Conservation (phyloP, 257 asterid species). For the Linderniella brevidens region DNA sequence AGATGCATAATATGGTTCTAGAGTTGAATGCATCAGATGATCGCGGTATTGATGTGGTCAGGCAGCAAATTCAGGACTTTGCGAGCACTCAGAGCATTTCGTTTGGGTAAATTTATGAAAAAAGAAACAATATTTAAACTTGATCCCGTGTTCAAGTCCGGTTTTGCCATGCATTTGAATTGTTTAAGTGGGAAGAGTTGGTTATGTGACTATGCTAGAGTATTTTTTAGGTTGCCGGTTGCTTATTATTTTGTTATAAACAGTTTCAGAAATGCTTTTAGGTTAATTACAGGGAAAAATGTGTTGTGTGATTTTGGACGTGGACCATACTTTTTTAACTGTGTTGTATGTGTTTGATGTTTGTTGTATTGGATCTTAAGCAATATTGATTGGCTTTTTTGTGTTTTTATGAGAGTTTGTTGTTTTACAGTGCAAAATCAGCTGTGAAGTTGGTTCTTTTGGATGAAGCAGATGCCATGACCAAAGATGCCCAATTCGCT, state of each 20-base stretch:
- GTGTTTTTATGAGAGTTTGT: slow-evolving; percentile 2
- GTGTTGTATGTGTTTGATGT: too few relatives aligned
- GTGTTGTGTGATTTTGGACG: too few relatives aligned
- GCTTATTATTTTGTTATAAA: too few relatives aligned
- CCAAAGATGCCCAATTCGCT: slow-evolving; percentile 98
- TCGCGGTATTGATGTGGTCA: slow-evolving; percentile 91
- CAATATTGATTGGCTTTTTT: not conserved
- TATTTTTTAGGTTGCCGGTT: too few relatives aligned
- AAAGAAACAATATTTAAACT: too few relatives aligned
- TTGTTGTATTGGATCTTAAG: not conserved
- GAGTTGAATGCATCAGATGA: slow-evolving; percentile 97
- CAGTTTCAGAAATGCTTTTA: too few relatives aligned
- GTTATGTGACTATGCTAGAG: too few relatives aligned
- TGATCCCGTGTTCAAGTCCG: too few relatives aligned
- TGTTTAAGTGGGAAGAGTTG: too few relatives aligned
- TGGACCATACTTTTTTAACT: too few relatives aligned
- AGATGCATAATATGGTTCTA: slow-evolving; percentile 81
- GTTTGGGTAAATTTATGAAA: slow-evolving; percentile 35
- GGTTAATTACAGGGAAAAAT: too few relatives aligned
- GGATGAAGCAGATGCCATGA: slow-evolving; percentile 99
- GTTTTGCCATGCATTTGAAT: too few relatives aligned
- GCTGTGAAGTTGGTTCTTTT: slow-evolving; percentile 71
- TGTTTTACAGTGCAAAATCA: slow-evolving; percentile 44
- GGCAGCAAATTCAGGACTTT: slow-evolving; percentile 97
- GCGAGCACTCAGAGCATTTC: slow-evolving; percentile 97